Evolutionary conservation across 2,329 filamentous ascomycete species (phyloP), one percentile per base, ranked within the genome.

Genomic region (Parastagonospora nodorum): DNA sequence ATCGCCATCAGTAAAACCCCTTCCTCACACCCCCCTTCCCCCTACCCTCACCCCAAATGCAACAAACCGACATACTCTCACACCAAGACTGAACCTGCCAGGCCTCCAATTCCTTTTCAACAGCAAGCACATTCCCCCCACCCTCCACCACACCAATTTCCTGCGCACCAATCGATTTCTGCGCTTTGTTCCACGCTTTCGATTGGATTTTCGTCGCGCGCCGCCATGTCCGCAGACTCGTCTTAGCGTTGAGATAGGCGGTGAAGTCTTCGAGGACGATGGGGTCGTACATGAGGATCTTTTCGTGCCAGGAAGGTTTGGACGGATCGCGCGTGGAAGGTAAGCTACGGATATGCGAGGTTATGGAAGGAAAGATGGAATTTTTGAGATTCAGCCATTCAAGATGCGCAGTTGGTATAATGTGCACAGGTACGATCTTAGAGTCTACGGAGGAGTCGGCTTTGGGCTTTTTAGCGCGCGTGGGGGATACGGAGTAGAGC

Each of bases 221-320:
- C 40, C 45, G 64, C 42, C 58, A 71, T 2, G 52, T 53, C 10
- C 60, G 50, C 2, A 71, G 60, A 5, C 28, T n/a, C 1, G 63
- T 62, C 10, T 70, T 55, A 2, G 41, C 58, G 36, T 96, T 97
- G 12, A 97, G 75, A 89, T 92, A 97, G 0, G 78, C 75, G 0
- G 92, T 83, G 11, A 99, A 77, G 58, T 97, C 92, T 73, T 97
- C 93, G 0, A 97, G 74, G 1, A 94, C 81, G 37, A 99, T 88
- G 0, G 93, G 91, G 64, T 97, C 92, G 69, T 95, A 97, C 69
- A 97, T 84, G 5, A 97, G 78, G 40, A 99, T 97, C 75, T 92
- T 95, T 74, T 97, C 91, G 62, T 95, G 82, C 90, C 92, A 97
- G 2, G 84, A 91, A 2, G 79, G 80, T 2, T 69, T 66, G 75